Conservation (phyloP, 1,284 basidiomycete genomes). For the Papiliotrema fonsecae region DNA sequence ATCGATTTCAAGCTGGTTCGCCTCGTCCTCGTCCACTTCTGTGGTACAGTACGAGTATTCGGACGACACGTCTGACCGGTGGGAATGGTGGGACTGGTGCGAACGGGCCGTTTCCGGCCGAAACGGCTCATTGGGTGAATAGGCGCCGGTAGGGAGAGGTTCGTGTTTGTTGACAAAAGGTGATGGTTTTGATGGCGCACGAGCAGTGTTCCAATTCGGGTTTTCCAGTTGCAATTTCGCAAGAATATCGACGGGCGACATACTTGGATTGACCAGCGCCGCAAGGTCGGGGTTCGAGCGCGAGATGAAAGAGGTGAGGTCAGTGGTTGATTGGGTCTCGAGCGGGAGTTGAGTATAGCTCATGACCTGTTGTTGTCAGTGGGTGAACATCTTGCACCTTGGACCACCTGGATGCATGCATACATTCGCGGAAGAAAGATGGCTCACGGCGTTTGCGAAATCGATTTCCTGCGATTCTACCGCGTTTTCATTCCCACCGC, state of each 20-base stretch:
- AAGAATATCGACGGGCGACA: background rate
- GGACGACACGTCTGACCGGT: conserved; percentile 8
- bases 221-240: background rate
- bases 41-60: conserved; percentile 29
- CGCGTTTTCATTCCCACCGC: no score
- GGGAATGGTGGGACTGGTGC: conserved; percentile 5
- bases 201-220: background rate
- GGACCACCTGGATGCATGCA: no score
- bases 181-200: background rate
- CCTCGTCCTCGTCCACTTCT: conserved; percentile 27
- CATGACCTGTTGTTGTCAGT: background rate
- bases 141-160: background rate
- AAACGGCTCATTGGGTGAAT: background rate
- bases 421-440: no score
- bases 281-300: conserved; percentile 3
- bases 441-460: no score
- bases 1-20: conserved; percentile 8
- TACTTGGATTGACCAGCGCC: background rate
- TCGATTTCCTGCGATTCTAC: no score
- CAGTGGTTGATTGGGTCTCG: background rate
- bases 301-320: background rate
- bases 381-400: no score
- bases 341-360: background rate
- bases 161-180: background rate
- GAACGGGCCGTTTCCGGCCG: conserved; percentile 6